Base-by-base conservation (phyloP, 495 filamentous ascomycete species). In the Penicillium samsonianum region DNA sequence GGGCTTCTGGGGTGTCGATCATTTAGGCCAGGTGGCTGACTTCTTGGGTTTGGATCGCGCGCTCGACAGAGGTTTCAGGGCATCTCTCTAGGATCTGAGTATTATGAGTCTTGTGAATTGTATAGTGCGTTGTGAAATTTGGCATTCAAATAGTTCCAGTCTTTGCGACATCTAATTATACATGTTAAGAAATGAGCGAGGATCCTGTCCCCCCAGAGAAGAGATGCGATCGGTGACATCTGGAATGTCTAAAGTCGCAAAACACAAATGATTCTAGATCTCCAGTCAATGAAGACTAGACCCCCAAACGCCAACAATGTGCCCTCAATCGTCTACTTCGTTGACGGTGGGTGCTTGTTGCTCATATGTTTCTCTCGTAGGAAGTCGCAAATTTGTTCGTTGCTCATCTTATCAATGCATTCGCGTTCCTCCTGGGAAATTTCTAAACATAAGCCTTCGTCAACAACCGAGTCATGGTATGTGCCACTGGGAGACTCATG, bases 1-100 rank as follows among this genome's bases (percentile, higher is more conserved):
- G 49, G 73, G 76, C 0, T 90, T 87, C 69, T 90, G 82, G 79
- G 87, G 88, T 1, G 79, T 90, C 48, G 87, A 90, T 71, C 84
- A 88, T 65, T 55, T 90, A 14, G 86, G 81, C 0, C 82, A 85
- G 55, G 79, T 90, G n/a, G 74, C 70, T 30, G 76, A 83, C 54
- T 84, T 86, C 64, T 65, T 91, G 46, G 84, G 78, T 2, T 57
- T 90, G 53, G 77, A 84, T 38, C 67, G 67, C 5, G 60, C 57
- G 5, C 42, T 53, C 12, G 71, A 75, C 19, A 47, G 50, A 25
- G 72, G 72, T 0, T 73, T 77, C 46, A 63, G 47, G 33, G 67
- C 73, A 1, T 19, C 66, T 46, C 47, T 69, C 40, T 78, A 57
- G 56, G n/a, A 23, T 22, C 14, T 20, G 31, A 17, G 35, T 3